Base-by-base conservation (phyloP, 116 monocot species). In the Phalaenopsis hybrid region DNA sequence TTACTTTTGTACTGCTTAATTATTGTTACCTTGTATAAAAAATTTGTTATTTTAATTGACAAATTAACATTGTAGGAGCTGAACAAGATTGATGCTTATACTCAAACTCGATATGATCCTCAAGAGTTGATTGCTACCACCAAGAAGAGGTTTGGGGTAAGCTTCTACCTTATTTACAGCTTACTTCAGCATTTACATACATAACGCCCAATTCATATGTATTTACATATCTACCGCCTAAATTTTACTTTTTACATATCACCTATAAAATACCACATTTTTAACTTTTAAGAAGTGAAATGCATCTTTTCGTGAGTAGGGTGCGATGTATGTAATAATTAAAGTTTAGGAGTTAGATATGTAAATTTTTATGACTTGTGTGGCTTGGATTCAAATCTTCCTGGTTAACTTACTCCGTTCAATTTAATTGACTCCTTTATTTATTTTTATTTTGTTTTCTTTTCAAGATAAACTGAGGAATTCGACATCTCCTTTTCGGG, bases 141-240 rank as follows among this genome's bases (percentile, higher is more conserved):
- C 31, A 77, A 52, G 51, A 77, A 77, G 77, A 31, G 49, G 49
- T 52, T 77, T n/a, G 77, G 77, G 77, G 77, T 77, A 51, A 51
- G 51, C 52, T 28, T 75, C 21, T 7, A 75, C 45, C 11, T n/a
- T 4, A 72, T 41, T 41, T 72, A 4, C 33, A 72, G 34, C 72
- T 41, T 12, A 34, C 41, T 72, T 72, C 37, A 37, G 41, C 41
- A 41, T 41, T 41, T 41, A 41, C 4, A 41, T 41, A 41, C 41
- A 41, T 41, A 41, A 41, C 41, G 0, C 41, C 4, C 41, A 2
- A 41, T 41, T 41, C 41, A 41, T 41, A 41, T 41, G 41, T 41
- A 41, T 41, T 4, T 41, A 41, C 41, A 41, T 41, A 41, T 41
- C 16, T 72, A 0, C 37, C 4, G 16, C 15, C 72, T 41, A 41